Conservation (phyloP, 129 eudicot genomes). For the Lonicera japonica region DNA sequence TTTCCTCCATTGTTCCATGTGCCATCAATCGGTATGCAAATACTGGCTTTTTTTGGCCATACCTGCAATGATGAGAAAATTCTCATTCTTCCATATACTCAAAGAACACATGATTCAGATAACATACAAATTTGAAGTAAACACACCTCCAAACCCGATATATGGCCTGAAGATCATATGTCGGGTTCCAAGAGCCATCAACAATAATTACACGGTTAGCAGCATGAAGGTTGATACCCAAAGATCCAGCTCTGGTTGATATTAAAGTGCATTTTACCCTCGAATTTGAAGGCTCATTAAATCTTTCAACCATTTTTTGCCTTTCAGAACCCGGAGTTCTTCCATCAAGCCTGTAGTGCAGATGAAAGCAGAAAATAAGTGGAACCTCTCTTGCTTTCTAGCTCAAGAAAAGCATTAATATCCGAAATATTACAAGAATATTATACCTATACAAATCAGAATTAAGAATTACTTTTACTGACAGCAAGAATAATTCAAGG, state of each 20-base stretch:
- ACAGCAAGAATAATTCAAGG: no score
- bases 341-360: constrained; percentile 76
- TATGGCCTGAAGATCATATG: constrained; percentile 97
- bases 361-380: constrained; percentile 2
- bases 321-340: constrained; percentile 80
- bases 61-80: constrained; percentile 41
- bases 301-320: constrained; percentile 81
- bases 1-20: constrained; percentile 97
- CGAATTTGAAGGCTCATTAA: constrained; percentile 65
- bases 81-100: background rate
- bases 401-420: background rate
- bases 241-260: constrained; percentile 93
- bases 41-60: constrained; percentile 94
- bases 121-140: constrained; percentile 1
- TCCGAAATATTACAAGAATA: no score
- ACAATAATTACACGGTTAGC: constrained; percentile 95
- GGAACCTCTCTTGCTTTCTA: background rate
- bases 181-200: constrained; percentile 99
- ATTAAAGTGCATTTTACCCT: constrained; percentile 89
- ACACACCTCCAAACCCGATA: constrained; percentile 93
- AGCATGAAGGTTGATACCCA: constrained; percentile 95
- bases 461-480: no score
- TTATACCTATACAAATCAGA: no score
- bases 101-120: background rate
- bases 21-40: constrained; percentile 93